These are phyloP conservation scores for Rosa persica DNA, from an alignment of 306 rosid genomes.

Conservation along the genomic window DNA sequence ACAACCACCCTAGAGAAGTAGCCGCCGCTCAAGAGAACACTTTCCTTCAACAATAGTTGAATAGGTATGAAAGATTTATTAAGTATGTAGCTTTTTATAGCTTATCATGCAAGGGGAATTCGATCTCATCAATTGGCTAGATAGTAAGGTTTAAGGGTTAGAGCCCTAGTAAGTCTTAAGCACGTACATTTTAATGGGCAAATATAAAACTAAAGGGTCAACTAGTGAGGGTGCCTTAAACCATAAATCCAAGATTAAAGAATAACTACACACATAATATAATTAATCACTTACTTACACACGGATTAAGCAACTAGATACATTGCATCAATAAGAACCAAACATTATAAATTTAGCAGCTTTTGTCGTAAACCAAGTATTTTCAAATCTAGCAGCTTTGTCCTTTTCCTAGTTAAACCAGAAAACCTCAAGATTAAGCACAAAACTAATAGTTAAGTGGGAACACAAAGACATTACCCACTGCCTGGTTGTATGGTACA, in stretches of 20 bases:
- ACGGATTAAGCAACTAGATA: slow-evolving; percentile 38
- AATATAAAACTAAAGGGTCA: slow-evolving; percentile 30
- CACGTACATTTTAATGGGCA: neutral
- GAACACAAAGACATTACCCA: neutral
- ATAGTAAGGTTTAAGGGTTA: neutral
- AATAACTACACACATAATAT: slow-evolving; percentile 15
- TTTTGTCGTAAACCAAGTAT: slow-evolving; percentile 27
- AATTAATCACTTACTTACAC: slow-evolving; percentile 28
- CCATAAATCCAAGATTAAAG: slow-evolving; percentile 29
- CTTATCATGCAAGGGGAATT: neutral
- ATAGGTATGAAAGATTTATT: neutral
- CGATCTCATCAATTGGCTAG: neutral
- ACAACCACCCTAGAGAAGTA: neutral
- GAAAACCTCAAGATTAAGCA: neutral
- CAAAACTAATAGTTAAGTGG: slow-evolving; percentile 8
- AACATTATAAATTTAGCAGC: slow-evolving; percentile 8
- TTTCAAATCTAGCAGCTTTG: slow-evolving; percentile 33
- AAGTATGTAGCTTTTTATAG: neutral
- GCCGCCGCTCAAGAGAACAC: neutral
- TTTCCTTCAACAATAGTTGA: neutral
- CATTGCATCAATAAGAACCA: slow-evolving; percentile 40
- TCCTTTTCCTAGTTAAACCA: slow-evolving; percentile 27
- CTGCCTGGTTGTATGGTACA: slow-evolving; percentile 19
- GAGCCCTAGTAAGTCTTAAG: neutral
- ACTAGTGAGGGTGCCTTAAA: slow-evolving; percentile 30